Conservation (phyloP, 495 filamentous ascomycete genomes). For the Trichocladium antarcticum region DNA sequence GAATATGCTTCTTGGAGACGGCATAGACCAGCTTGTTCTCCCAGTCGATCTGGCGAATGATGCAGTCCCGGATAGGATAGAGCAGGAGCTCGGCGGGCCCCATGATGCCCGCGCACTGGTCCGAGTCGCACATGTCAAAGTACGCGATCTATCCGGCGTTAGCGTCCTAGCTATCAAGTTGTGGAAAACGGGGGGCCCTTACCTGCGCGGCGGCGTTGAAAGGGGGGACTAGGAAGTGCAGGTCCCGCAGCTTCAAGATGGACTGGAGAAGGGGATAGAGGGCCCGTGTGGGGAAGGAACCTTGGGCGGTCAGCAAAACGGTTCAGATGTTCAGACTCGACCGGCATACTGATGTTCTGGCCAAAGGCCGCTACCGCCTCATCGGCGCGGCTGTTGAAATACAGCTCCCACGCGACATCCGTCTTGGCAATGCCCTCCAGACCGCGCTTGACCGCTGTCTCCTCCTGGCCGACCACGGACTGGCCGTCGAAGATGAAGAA, state of each 20-base stretch:
- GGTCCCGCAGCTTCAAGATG: conserved; percentile 53
- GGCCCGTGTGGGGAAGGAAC: conserved; percentile 45
- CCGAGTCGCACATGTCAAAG: conserved; percentile 56
- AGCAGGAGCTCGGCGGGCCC: conserved; percentile 80
- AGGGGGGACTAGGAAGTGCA: conserved; percentile 79
- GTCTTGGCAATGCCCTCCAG: conserved; percentile 42
- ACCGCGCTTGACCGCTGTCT: conserved; percentile 32
- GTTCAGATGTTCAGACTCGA: background rate
- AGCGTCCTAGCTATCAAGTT: conserved; percentile 10
- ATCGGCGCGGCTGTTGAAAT: conserved; percentile 66
- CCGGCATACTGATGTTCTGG: conserved; percentile 52
- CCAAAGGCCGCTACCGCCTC: conserved; percentile 76
- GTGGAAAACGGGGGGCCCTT: conserved; percentile 10
- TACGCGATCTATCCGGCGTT: conserved; percentile 57
- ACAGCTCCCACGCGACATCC: conserved; percentile 68
- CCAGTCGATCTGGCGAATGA: conserved; percentile 70
- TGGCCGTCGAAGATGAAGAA: conserved; percentile 88
- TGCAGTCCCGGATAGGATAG: conserved; percentile 65
- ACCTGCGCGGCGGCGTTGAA: conserved; percentile 88
- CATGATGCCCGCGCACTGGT: conserved; percentile 65
- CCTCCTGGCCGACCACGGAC: conserved; percentile 59
- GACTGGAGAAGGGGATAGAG: conserved; percentile 65
- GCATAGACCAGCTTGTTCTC: conserved; percentile 54
- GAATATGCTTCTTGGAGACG: conserved; percentile 58
- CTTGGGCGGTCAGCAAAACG: conserved; percentile 31